These are phyloP conservation scores for Eimeria brunetti DNA, from an alignment of 169 alveolate genomes.

Conservation along the genomic window DNA sequence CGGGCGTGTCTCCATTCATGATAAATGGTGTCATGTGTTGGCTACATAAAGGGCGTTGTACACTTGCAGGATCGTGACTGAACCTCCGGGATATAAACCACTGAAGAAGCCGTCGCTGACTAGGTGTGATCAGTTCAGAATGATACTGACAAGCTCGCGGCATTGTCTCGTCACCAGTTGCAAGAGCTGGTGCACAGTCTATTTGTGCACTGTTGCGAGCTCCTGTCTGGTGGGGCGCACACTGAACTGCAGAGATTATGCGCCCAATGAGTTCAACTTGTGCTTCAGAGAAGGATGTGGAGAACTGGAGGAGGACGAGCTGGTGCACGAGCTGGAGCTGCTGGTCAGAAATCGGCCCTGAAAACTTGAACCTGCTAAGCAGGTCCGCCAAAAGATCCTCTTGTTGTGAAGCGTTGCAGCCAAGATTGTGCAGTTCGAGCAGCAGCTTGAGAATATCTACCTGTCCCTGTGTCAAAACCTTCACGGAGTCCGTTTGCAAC, in stretches of 20 bases:
- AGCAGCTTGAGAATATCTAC: background rate
- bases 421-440: slow-evolving; percentile 22
- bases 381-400: background rate
- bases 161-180: background rate
- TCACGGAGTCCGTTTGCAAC: background rate
- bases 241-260: background rate
- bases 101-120: slow-evolving; percentile 1
- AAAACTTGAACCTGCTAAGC: background rate
- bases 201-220: background rate
- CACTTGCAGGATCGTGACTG: background rate
- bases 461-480: background rate
- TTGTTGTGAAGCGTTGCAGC: slow-evolving; percentile 3
- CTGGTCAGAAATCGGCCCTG: background rate
- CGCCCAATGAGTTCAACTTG: background rate
- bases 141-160: background rate
- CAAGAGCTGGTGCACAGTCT: background rate
- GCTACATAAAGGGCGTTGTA: background rate
- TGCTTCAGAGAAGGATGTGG: background rate
- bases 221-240: background rate
- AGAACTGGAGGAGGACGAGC: background rate
- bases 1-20: background rate
- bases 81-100: background rate
- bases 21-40: background rate
- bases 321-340: background rate
- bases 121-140: background rate